A percentile compares a stretch with the other conserved stretches of the same genome.
Evolutionary conservation across 345 rosid genomes (phyloP).

Genomic region (Balakata baccata): DNA sequence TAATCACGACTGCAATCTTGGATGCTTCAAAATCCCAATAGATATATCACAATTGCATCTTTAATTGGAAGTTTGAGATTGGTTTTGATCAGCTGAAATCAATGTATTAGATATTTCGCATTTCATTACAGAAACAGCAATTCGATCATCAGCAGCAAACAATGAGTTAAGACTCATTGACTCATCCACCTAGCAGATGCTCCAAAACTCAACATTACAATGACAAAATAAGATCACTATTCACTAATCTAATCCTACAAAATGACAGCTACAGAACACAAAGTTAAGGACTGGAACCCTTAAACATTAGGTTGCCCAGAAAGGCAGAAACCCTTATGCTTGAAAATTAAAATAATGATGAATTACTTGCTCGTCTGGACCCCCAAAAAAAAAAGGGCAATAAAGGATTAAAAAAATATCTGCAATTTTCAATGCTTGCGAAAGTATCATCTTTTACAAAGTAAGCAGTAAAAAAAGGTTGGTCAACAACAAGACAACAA

Average conservation of each 20-base stretch:
- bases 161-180: background rate
- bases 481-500: background rate
- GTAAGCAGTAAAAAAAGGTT: background rate
- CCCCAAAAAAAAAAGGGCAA: background rate
- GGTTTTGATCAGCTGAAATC: background rate
- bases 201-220: background rate
- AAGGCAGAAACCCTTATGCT: no score
- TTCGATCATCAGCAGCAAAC: background rate
- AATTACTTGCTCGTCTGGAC: background rate
- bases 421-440: background rate
- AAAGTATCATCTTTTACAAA: conserved; percentile 7
- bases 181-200: background rate
- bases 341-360: background rate
- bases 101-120: background rate
- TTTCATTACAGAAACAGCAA: background rate
- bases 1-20: background rate
- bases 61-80: background rate
- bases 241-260: background rate
- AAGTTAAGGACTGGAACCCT: background rate
- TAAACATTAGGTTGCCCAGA: background rate
- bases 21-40: background rate
- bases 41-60: background rate
- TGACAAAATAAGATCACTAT: background rate
- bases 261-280: background rate
- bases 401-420: background rate